Percentiles rank a stretch among this genome's conserved stretches.
Conservation (phyloP, 805 yeast species). For the Schwanniomyces polymorphus region DNA sequence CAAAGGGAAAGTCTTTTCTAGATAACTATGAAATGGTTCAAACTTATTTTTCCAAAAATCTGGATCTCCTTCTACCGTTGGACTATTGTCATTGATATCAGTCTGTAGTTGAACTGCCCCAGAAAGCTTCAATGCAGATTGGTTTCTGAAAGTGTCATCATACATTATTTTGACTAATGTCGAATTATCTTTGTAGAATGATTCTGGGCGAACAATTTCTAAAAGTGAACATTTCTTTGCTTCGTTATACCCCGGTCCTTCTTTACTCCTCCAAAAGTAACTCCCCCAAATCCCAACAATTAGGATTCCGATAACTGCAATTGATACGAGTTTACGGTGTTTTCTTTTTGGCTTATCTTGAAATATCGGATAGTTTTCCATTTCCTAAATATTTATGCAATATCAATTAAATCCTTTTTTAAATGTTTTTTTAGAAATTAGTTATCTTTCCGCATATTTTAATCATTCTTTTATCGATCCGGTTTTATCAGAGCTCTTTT, state of each 20-base stretch:
- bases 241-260: not conserved
- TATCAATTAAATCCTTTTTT: too few relatives aligned
- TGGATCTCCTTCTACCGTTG: slow-evolving; percentile 12
- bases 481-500: too few relatives aligned
- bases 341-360: not conserved
- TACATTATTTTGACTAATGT: slow-evolving; percentile 13
- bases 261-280: not conserved
- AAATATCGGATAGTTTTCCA: not conserved
- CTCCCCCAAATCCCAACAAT: not conserved
- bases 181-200: slow-evolving; percentile 16
- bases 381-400: not conserved
- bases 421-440: too few relatives aligned
- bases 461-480: too few relatives aligned
- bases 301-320: not conserved
- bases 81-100: slow-evolving; percentile 13
- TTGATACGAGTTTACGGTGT: not conserved
- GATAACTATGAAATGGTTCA: slow-evolving; percentile 15
- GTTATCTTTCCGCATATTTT: too few relatives aligned
- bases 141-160: slow-evolving; percentile 12
- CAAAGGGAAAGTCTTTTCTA: slow-evolving; percentile 16
- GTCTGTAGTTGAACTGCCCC: slow-evolving; percentile 16
- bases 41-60: slow-evolving; percentile 16
- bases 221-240: slow-evolving; percentile 3
- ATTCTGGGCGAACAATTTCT: slow-evolving; percentile 21
- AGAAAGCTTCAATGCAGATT: slow-evolving; percentile 12